Evolutionary conservation across 108 stramenopile genomes (phyloP), one percentile per base, ranked within the genome.

Genomic region (Nitzschia sp.): DNA sequence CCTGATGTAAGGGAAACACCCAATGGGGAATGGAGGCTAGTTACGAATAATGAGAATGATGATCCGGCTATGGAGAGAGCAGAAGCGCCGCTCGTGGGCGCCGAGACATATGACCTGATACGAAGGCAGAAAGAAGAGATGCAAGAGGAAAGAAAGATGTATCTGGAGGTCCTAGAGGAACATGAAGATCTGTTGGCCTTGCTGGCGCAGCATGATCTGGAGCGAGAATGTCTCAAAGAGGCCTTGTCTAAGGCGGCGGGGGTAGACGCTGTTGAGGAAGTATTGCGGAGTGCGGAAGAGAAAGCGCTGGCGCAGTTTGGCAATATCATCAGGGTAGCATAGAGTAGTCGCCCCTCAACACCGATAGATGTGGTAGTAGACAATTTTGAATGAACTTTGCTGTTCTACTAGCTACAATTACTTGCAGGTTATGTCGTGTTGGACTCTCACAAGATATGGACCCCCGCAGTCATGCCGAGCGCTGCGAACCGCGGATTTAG

Each of bases 111-210:
- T 42, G 91, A 88, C 65, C 68, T 77, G 27, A 72, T 83, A 4
- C 47, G 48, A 21, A 67, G 85, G 35, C 82, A 87, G 49, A 77
- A 78, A 36, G 56, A 71, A 34, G 84, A 82, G 38, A 84, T 87
- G 25, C 62, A 79, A 54, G 77, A 89, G 36, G 89, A 90, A 56
- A 61, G 92, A 32, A 64, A 78, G 31, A 77, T 85, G 75, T 85
- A 87, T 54, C 66, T 77, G 46, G 85, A 85, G n/a, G 54, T 88
- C 42, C 61, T 89, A 33, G 54, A 62, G 23, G 89, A 90, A 59
- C 82, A 88, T 51, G 92, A 93, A 15, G 85, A 88, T 27, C 60
- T 89, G 15, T 67, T 93, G 55, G 89, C 92, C 2, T 51, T 93
- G 28, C 47, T 86, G 27, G 82, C 85, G 0, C 85, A 86, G 42